phyloP scores from a whole-genome alignment of 345 rosid species.

The Dipteronia sinensis region DNA sequence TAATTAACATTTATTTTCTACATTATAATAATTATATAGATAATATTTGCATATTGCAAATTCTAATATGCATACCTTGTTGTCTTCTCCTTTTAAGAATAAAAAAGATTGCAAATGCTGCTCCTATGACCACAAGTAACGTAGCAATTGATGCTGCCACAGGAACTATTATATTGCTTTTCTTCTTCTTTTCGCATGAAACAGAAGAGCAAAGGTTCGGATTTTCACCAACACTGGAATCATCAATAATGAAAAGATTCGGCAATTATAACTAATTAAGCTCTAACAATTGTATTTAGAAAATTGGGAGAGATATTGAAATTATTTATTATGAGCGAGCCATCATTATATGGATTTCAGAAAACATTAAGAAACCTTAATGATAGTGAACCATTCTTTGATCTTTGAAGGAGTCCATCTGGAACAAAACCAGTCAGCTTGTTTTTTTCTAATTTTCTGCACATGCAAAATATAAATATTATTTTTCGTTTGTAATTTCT shows the following conservation, averaged over 20 bases:
- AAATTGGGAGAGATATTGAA: too few relatives aligned
- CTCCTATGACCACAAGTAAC: slow-evolving; percentile 22
- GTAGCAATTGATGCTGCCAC: slow-evolving; percentile 33
- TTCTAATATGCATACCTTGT: slow-evolving; percentile 20
- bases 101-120: slow-evolving; percentile 25
- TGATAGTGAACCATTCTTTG: slow-evolving; percentile 30
- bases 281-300: too few relatives aligned
- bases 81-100: slow-evolving; percentile 28
- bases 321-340: too few relatives aligned
- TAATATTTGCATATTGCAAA: neutral
- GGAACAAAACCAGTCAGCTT: slow-evolving; percentile 52
- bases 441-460: slow-evolving; percentile 50
- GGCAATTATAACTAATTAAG: too few relatives aligned
- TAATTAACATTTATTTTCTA: neutral
- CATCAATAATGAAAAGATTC: neutral
- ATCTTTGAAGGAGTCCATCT: slow-evolving; percentile 39
- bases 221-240: slow-evolving; percentile 40
- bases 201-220: slow-evolving; percentile 36
- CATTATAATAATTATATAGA: too few relatives aligned
- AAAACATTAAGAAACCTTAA: slow-evolving; percentile 36
- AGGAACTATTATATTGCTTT: slow-evolving; percentile 32
- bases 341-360: neutral
- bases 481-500: neutral
- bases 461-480: neutral
- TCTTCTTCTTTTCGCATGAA: slow-evolving; percentile 37